Base-by-base conservation (phyloP, 2,329 filamentous ascomycete species). In the Aspergillus puulaauensis region DNA sequence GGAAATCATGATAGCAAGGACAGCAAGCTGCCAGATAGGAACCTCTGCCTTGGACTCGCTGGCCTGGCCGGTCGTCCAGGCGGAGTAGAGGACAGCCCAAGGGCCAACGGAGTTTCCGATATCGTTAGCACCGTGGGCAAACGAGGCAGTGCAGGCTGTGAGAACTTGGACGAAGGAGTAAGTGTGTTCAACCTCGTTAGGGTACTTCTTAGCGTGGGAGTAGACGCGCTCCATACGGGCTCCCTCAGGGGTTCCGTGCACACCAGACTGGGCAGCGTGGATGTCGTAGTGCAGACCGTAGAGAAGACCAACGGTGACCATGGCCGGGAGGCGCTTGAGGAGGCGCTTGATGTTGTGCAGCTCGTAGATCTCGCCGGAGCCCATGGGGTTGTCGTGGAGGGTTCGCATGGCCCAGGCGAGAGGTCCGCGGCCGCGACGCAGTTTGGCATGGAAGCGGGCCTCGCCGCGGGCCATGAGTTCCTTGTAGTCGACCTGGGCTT, bases 241-340 rank as follows among this genome's bases (percentile, higher is more conserved):
- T 58, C 89, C 90, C 60, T 92, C 89, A 6, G 89, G 89, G 1
- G 89, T 91, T 21, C 89, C 89, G 12, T 79, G 70, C 45, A 90
- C 82, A 69, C 90, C 90, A 52, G 80, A 80, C 79, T 92, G 90
- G 4, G 88, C 88, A 49, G 84, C 82, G 80, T 93, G 90, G 68
- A 93, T 93, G 66, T 93, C 90, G 77, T 93, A 93, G 81, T 93
- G 81, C 24, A 88, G 71, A 73, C 90, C 90, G 71, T 93, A 93
- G 52, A 92, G 83, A 15, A 80, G 69, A 55, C 81, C 89, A 62
- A 79, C 80, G 44, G 86, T 80, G 60, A 90, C 71, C 74, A 82
- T 82, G 51, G 90, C 89, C 0, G 90, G 90, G 8, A 93, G 69
- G 21, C 90, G 88, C 75, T 85, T 88, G 59, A 80, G 27, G 21